Base-by-base conservation (phyloP, 768 basidiomycete species). In the Gelatoporia subvermispora region DNA sequence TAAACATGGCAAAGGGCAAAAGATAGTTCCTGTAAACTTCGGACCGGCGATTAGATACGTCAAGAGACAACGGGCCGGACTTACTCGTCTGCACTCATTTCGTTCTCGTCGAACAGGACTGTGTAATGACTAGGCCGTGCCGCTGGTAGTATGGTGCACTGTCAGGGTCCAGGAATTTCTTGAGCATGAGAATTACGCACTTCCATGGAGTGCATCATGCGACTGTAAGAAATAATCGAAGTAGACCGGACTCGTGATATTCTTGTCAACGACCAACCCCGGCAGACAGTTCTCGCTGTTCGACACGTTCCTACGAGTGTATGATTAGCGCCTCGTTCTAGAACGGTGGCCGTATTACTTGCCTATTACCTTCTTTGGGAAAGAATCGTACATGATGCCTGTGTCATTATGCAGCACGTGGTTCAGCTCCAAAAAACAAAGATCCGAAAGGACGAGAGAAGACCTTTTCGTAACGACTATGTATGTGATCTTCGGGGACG, bases 401-500 rank as follows among this genome's bases (percentile, higher is more conserved):
- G 35, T 17, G 35, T 17, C 16, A 8, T 10, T n/a, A n/a, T n/a
- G n/a, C n/a, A 20, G 1, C 40, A 22, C 38, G 23, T 9, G 20
- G 35, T 10, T 31, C 9, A 31, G 45, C 25, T 45, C 17, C 9
- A 18, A 5, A 9, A 18, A 18, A n/a, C n/a, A n/a, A 8, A 46
- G 31, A 35, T 21, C 2, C 9, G 8, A 15, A 17, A 38, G 7
- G 28, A 7, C n/a, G 8, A 4, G 25, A 17, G 42, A 31, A n/a
- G n/a, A 31, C 74, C 74, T 66, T 60, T 86, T 86, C 1, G 77
- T 78, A 7, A 85, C 84, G 17, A 82, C 69, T 11, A 85, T 72
- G 53, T 75, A 82, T 0, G 77, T 75, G 0, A 85, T n/a, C 1
- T 60, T 64, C 0, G 81, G 79, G 46, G n/a, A n/a, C n/a, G n/a